These are phyloP conservation scores for Boletus sp. DNA, from an alignment of 768 basidiomycete species.

Conservation along the genomic window DNA sequence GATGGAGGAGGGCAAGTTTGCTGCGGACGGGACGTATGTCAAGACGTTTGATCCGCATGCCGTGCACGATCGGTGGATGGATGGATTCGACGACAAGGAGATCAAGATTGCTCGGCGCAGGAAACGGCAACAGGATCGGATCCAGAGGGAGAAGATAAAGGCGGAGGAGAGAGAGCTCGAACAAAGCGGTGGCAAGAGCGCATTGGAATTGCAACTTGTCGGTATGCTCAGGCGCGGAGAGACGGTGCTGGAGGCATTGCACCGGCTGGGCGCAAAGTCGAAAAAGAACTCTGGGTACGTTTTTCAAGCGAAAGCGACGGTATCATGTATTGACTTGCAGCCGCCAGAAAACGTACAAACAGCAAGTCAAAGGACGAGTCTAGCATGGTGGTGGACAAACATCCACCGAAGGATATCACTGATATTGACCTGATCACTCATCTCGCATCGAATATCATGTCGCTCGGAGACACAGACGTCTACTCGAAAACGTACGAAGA, in stretches of 20 bases:
- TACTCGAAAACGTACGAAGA: constrained; percentile 87
- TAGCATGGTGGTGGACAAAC: constrained; percentile 53
- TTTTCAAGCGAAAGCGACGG: background rate
- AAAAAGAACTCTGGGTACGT: constrained; percentile 43
- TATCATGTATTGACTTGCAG: constrained; percentile 1
- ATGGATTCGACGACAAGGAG: constrained; percentile 78
- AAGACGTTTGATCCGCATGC: constrained; percentile 87
- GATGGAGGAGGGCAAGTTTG: constrained; percentile 98
- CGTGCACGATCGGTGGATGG: constrained; percentile 95
- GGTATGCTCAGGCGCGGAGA: constrained; percentile 84
- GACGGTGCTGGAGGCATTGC: constrained; percentile 85
- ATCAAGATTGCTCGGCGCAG: constrained; percentile 79
- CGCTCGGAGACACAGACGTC: constrained; percentile 80
- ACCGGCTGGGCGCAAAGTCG: constrained; percentile 71
- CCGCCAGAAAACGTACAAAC: constrained; percentile 29
- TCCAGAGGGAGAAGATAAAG: constrained; percentile 64
- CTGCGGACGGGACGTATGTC: constrained; percentile 87
- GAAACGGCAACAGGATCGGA: constrained; percentile 73
- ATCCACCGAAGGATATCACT: constrained; percentile 33
- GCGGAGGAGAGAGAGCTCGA: constrained; percentile 75
- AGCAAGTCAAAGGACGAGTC: constrained; percentile 33
- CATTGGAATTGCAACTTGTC: constrained; percentile 67
- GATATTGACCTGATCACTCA: constrained; percentile 82
- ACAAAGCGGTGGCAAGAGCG: constrained; percentile 62
- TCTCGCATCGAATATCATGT: constrained; percentile 85